Evolutionary conservation across 495 filamentous ascomycete genomes (phyloP).

Genomic region (Hyaloscypha hepaticicola): DNA sequence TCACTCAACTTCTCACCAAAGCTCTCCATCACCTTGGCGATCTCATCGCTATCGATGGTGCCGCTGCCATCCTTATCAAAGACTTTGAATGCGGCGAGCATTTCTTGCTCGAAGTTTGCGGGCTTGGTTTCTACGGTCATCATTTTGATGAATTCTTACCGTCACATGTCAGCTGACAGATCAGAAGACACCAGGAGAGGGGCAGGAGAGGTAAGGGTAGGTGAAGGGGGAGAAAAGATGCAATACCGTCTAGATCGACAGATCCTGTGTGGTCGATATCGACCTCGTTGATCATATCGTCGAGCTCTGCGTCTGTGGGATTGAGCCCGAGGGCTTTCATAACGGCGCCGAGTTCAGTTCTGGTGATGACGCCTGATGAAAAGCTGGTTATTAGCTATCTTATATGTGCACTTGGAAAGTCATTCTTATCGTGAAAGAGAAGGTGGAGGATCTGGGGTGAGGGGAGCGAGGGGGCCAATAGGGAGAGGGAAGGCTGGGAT

Average conservation of each 20-base stretch:
- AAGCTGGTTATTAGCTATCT: background rate
- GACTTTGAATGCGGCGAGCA: slow-evolving; percentile 46
- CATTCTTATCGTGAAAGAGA: no score
- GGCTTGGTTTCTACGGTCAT: slow-evolving; percentile 43
- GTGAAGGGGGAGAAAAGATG: background rate
- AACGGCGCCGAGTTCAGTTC: slow-evolving; percentile 20
- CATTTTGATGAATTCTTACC: slow-evolving; percentile 46
- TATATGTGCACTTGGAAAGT: no score
- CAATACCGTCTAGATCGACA: slow-evolving; percentile 45
- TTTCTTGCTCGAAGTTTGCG: slow-evolving; percentile 45
- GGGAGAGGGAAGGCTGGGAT: background rate
- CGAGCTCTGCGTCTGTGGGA: slow-evolving; percentile 42
- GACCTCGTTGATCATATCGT: slow-evolving; percentile 48
- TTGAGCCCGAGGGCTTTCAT: slow-evolving; percentile 49
- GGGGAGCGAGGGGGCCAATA: background rate
- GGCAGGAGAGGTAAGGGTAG: background rate
- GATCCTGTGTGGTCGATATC: slow-evolving; percentile 46
- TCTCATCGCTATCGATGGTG: slow-evolving; percentile 46
- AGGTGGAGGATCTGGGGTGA: no score
- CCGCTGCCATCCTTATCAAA: slow-evolving; percentile 51
- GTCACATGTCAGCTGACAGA: background rate
- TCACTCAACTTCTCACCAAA: slow-evolving; percentile 49
- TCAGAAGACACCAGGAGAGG: background rate
- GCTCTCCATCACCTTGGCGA: slow-evolving; percentile 44
- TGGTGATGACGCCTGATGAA: slow-evolving; percentile 22